Conservation (phyloP, 208 protist species). For the Acanthamoeba royreba region DNA sequence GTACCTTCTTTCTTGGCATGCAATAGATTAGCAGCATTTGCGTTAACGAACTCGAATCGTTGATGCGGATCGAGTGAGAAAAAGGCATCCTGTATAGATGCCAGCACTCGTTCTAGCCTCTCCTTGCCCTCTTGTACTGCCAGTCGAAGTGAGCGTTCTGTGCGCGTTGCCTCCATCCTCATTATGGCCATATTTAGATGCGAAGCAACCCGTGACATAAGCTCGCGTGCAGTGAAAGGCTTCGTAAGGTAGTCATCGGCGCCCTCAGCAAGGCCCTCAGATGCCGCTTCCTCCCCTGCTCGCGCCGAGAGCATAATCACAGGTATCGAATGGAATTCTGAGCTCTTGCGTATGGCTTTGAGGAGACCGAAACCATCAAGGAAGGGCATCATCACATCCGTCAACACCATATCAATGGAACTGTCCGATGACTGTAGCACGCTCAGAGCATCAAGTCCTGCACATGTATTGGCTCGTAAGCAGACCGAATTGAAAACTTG, state of each 20-base stretch:
- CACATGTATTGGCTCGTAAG: too few relatives aligned
- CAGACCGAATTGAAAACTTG: too few relatives aligned
- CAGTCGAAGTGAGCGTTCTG: neutral
- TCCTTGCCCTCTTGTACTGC: neutral
- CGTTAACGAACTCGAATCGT: neutral
- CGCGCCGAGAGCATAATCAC: conserved; percentile 56
- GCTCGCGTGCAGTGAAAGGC: conserved; percentile 47
- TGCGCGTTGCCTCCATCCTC: neutral
- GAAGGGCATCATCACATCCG: conserved; percentile 55
- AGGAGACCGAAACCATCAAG: conserved; percentile 42
- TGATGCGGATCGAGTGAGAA: neutral
- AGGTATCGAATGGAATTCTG: neutral
- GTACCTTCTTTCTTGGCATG: neutral
- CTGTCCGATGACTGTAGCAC: neutral
- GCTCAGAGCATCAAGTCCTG: conserved; percentile 7
- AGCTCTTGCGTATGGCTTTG: neutral
- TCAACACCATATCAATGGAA: conserved; percentile 18
- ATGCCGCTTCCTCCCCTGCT: conserved; percentile 42
- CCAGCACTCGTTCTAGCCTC: neutral
- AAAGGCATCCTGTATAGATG: neutral
- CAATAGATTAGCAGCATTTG: neutral
- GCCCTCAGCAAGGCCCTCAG: conserved; percentile 21
- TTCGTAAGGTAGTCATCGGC: conserved; percentile 60
- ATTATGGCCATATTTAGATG: neutral
- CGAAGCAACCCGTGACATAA: neutral